Base-by-base conservation (phyloP, 768 basidiomycete species). In the Naganishia vishniacii region DNA sequence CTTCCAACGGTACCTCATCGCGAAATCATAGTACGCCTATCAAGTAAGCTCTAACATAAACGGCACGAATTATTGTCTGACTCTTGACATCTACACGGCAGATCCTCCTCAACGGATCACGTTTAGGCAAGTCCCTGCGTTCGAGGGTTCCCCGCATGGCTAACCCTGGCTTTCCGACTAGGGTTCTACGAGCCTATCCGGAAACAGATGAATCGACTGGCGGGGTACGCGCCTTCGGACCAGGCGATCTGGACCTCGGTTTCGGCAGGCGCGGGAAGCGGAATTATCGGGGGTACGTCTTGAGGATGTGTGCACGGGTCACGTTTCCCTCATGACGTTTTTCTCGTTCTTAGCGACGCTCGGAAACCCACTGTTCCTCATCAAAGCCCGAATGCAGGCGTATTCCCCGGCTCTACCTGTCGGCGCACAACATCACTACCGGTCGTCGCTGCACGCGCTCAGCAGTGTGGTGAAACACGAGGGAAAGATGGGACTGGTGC, bases 311-410 rank as follows among this genome's bases (percentile, higher is more conserved):
- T n/a, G n/a, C n/a, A n/a, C n/a, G n/a, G n/a, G n/a, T n/a, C n/a
- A n/a, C n/a, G n/a, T n/a, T n/a, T n/a, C n/a, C n/a, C n/a, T 44
- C 16, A 20, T 3, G 9, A 42, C 15, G 20, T 8, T n/a, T 11
- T 26, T 18, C 20, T 20, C 6, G 11, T 47, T 48, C 13, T 8
- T 25, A 77, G 75, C 75, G 37, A 71, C 71, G 25, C 68, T 75
- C 25, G 75, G 74, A 32, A 76, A 71, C 12, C 74, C 75, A 3
- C 68, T 76, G 6, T 99, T 95, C 79, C 80, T 99, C 62, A 85
- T 99, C 74, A 99, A 99, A 79, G 95, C 95, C 5, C 85, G 95
- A 47, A 97, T 99, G 88, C 95, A 99, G 82, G 95, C 95, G 29
- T 99, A 91, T 79, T 98, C 93, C 0, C 92, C 94, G 7, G 84